Conservation (phyloP, 2,329 filamentous ascomycete species). For the Aschersonia sp. region DNA sequence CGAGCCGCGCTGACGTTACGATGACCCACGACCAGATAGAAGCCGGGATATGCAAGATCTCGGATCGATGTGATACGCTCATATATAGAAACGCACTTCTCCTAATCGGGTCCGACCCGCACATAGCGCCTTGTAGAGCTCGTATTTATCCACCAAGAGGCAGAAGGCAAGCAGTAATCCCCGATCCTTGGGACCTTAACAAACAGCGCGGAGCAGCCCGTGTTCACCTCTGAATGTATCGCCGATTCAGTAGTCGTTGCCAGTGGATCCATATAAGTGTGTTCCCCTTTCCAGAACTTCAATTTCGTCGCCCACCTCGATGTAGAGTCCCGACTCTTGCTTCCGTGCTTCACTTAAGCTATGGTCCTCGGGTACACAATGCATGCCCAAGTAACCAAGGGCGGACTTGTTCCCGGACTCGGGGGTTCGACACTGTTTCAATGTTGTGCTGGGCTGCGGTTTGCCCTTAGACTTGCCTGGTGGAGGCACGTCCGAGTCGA, state of each 20-base stretch:
- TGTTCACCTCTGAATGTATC: neutral
- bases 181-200: no score
- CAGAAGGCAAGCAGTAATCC: no score
- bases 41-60: no score
- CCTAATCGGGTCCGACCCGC: no score
- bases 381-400: slow-evolving; percentile 15
- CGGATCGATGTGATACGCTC: no score
- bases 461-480: slow-evolving; percentile 7
- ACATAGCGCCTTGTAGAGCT: no score
- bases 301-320: slow-evolving; percentile 13
- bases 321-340: slow-evolving; percentile 2
- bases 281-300: slow-evolving; percentile 13
- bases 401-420: slow-evolving; percentile 12
- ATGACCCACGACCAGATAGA: no score
- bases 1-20: no score
- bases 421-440: slow-evolving; percentile 9
- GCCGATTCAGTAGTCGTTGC: slow-evolving; percentile 9
- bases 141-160: no score
- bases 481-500: neutral
- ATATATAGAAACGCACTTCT: no score
- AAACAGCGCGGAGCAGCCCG: no score
- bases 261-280: slow-evolving; percentile 13
- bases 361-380: slow-evolving; percentile 13
- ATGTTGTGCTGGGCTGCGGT: slow-evolving; percentile 12
- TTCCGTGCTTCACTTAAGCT: slow-evolving; percentile 4